phyloP scores from a whole-genome alignment of 2,329 filamentous ascomycete species.

The Scedosporium boydii region DNA sequence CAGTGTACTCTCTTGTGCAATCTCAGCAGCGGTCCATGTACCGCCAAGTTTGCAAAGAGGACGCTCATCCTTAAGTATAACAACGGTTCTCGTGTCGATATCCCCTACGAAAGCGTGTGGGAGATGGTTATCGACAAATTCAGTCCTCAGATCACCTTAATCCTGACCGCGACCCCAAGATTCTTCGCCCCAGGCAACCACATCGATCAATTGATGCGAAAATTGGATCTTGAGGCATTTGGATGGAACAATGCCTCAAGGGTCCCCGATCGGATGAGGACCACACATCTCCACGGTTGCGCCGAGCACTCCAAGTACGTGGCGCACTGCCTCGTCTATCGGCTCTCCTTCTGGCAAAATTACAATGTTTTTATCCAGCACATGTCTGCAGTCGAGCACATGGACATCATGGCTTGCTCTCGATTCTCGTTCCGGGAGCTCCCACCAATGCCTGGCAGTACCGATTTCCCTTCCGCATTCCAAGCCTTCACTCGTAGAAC shows the following conservation, averaged over 20 bases:
- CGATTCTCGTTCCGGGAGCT: not conserved
- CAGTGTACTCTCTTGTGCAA: slow-evolving; percentile 26
- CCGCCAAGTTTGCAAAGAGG: slow-evolving; percentile 32
- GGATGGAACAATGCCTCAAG: not conserved
- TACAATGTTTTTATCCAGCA: not conserved
- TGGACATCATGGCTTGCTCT: not conserved
- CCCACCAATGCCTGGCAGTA: not conserved
- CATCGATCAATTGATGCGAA: not conserved
- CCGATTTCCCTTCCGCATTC: slow-evolving; percentile 7
- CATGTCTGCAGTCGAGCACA: slow-evolving; percentile 1
- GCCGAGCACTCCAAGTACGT: not conserved
- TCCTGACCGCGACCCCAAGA: slow-evolving; percentile 40
- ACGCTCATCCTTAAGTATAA: slow-evolving; percentile 28
- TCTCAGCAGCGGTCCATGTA: slow-evolving; percentile 10
- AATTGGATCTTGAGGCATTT: not conserved
- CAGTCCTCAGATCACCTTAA: slow-evolving; percentile 33
- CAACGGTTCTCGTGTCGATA: slow-evolving; percentile 27
- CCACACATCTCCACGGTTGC: not conserved
- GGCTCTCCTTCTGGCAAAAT: not conserved
- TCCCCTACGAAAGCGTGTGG: slow-evolving; percentile 38
- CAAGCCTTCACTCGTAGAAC: slow-evolving; percentile 17
- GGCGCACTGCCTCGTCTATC: slow-evolving; percentile 1
- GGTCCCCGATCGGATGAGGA: not conserved
- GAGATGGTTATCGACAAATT: slow-evolving; percentile 28
- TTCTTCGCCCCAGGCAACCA: slow-evolving; percentile 27